Conservation (phyloP, 2,329 filamentous ascomycete species). For the Thyridium curvatum region DNA sequence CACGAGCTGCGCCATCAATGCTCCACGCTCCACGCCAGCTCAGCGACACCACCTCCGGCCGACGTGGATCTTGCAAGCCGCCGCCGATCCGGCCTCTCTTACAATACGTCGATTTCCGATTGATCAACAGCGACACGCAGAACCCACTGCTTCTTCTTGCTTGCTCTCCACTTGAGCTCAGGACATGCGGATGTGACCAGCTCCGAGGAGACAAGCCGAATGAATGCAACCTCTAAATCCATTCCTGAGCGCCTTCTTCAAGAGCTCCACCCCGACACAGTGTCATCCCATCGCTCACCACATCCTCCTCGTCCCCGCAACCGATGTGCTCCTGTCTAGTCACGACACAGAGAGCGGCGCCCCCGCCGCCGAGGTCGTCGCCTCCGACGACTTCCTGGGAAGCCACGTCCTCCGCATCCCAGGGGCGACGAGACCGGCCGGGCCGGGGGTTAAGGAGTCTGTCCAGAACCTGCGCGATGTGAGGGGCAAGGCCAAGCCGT, state of each 20-base stretch:
- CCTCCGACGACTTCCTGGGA: slow-evolving; percentile 88
- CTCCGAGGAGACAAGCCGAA: slow-evolving; percentile 13
- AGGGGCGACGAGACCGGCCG: slow-evolving; percentile 33
- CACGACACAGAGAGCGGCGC: slow-evolving; percentile 82
- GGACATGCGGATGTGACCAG: too few species aligned
- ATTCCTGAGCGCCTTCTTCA: slow-evolving; percentile 97
- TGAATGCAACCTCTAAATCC: slow-evolving; percentile 98
- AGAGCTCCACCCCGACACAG: slow-evolving; percentile 85
- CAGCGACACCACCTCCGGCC: too few species aligned
- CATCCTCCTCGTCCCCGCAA: slow-evolving; percentile 87
- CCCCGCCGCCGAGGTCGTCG: slow-evolving; percentile 71
- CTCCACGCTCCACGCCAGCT: too few species aligned
- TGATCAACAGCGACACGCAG: too few species aligned
- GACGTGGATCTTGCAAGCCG: too few species aligned
- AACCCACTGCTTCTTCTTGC: too few species aligned
- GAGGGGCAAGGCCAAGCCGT: slow-evolving; percentile 89
- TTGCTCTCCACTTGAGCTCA: too few species aligned
- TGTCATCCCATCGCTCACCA: slow-evolving; percentile 88
- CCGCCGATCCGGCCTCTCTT: too few species aligned
- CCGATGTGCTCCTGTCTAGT: slow-evolving; percentile 81
- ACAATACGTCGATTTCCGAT: too few species aligned
- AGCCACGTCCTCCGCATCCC: slow-evolving; percentile 94
- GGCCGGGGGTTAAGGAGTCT: slow-evolving; percentile 48
- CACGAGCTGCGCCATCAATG: too few species aligned
- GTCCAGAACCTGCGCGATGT: slow-evolving; percentile 70